Base-by-base conservation (phyloP, 805 yeast genomes). In the Saccharomycopsis fibuligera region DNA sequence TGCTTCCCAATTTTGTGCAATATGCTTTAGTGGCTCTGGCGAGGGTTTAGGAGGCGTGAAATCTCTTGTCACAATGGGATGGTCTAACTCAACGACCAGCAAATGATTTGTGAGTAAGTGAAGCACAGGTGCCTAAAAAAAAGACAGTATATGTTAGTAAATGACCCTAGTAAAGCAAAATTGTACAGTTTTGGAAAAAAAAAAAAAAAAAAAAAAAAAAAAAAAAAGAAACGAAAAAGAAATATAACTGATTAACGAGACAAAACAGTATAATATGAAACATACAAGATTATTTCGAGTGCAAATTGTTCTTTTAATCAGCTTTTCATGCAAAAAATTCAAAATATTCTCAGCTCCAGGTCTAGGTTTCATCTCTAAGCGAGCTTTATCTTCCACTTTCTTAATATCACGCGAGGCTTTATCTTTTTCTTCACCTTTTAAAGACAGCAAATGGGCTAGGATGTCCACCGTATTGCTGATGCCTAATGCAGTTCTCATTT, bases 21-120 rank as follows among this genome's bases (percentile, higher is more conserved):
- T 81, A 54, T 79, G 76, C 19, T 75, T 59, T 36, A 83, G 59
- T 2, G 88, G 86, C 39, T 73, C 75, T 0, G 86, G 85, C 9
- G 76, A 68, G 1, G 89, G 89, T 57, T 83, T 83, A 14, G 88
- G 77, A 0, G 88, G 88, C 38, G 68, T 62, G 59, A 82, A 83
- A 16, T 76, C 78, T 37, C 89, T 69, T 0, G 89, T 83, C 1
- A 83, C 58, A 0, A 79, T 66, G 2, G 83, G 79, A 16, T 74
- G 75, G 55, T 54, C 35, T 17, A 79, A 70, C 5, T 62, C 54
- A 37, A 64, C 51, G 16, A 54, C 61, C 3, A 17, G 69, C 57
- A 19, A 68, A 72, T 8, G 83, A 69, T 56, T 73, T n/a, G 9
- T n/a, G 19, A 33, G 6, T 6, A 33, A 6, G 17, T 9, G 17